Conservation (phyloP, 805 yeast genomes). For the Starmerella powellii region DNA sequence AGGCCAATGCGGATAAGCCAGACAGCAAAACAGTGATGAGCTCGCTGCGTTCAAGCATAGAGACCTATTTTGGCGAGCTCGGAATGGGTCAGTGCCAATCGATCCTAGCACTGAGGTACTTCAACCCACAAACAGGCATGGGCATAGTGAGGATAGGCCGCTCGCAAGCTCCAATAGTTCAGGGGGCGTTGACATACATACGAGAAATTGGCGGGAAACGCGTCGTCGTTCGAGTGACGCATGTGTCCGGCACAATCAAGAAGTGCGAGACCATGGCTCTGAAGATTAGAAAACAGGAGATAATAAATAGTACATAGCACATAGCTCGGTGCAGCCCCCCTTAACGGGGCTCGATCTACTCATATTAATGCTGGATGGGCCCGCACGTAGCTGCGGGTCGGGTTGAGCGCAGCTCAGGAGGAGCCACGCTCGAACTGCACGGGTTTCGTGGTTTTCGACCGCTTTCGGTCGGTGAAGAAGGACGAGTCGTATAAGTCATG, state of each 20-base stretch:
- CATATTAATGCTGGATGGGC: too few relatives aligned
- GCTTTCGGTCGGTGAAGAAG: slow-evolving; percentile 34
- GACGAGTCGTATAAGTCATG: slow-evolving; percentile 46
- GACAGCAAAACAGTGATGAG: slow-evolving; percentile 41
- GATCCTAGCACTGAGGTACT: slow-evolving; percentile 58
- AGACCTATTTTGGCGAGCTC: slow-evolving; percentile 61
- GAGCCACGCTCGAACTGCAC: slow-evolving; percentile 35
- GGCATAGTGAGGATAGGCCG: slow-evolving; percentile 74
- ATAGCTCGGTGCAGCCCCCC: too few relatives aligned
- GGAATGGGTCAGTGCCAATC: slow-evolving; percentile 57
- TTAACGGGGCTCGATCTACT: too few relatives aligned
- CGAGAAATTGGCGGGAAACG: slow-evolving; percentile 38
- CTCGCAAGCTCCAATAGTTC: slow-evolving; percentile 46
- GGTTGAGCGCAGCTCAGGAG: too few relatives aligned
- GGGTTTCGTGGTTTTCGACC: slow-evolving; percentile 32
- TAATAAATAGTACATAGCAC: slow-evolving; percentile 20
- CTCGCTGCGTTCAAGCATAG: slow-evolving; percentile 44
- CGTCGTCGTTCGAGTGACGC: slow-evolving; percentile 48
- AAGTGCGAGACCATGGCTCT: slow-evolving; percentile 67
- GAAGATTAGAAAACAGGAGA: slow-evolving; percentile 22
- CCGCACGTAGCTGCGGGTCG: too few relatives aligned
- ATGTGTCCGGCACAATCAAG: slow-evolving; percentile 77
- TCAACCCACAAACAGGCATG: slow-evolving; percentile 65
- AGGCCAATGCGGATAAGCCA: slow-evolving; percentile 30
- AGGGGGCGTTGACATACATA: slow-evolving; percentile 47